phyloP scores from a whole-genome alignment of 371 early-diverging fungal species.

The Fennellomyces sp. region DNA sequence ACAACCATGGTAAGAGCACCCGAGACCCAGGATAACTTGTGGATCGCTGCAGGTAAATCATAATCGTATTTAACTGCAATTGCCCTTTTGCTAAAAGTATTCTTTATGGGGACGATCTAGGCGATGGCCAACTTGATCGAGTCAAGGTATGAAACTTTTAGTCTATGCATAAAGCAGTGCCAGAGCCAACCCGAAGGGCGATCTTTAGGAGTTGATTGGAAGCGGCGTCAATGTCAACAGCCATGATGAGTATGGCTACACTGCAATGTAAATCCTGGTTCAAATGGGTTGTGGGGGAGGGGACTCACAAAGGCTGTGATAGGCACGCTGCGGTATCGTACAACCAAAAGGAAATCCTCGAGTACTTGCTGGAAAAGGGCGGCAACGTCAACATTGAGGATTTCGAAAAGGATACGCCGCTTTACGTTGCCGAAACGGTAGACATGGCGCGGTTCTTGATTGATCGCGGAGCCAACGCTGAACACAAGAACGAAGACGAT shows the following conservation, averaged over 20 bases:
- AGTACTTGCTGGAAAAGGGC: conserved; percentile 51
- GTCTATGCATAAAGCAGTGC: neutral
- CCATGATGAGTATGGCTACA: conserved; percentile 77
- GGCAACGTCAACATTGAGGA: conserved; percentile 76
- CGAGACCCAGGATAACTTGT: conserved; percentile 35
- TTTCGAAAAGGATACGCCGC: conserved; percentile 84
- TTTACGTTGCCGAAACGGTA: conserved; percentile 80
- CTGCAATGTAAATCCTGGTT: conserved; percentile 57
- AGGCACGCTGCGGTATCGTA: conserved; percentile 78
- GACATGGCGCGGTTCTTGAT: conserved; percentile 74
- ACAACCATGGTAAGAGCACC: conserved; percentile 11
- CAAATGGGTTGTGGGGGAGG: neutral
- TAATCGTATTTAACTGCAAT: too few relatives aligned
- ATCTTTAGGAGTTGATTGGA: conserved; percentile 42
- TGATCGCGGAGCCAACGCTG: conserved; percentile 74
- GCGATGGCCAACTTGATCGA: conserved; percentile 49
- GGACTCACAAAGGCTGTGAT: neutral
- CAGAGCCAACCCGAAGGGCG: neutral
- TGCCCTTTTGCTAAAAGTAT: too few relatives aligned
- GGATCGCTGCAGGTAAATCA: conserved; percentile 51
- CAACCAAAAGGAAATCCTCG: conserved; percentile 57
- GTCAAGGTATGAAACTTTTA: conserved; percentile 31
- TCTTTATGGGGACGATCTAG: conserved; percentile 24
- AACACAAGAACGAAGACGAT: conserved; percentile 65
- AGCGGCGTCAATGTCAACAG: conserved; percentile 53